Conservation (phyloP, 2,329 filamentous ascomycete genomes). For the Graphilbum fragrans region DNA sequence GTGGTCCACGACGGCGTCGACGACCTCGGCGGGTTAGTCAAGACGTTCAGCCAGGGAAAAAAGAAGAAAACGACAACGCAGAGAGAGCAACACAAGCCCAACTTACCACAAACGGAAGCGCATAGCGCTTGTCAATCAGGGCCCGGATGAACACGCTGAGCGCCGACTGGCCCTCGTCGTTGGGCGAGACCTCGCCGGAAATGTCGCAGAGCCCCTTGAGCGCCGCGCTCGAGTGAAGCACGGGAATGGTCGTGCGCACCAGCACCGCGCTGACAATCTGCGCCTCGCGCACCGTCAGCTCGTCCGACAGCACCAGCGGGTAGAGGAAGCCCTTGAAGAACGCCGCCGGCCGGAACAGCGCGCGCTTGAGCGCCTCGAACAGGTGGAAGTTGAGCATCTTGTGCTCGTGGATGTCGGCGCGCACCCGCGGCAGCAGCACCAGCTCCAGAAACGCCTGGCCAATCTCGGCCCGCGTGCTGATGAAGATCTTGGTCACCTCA, state of each 20-base stretch:
- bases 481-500: conserved; percentile 85
- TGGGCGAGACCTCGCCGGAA: conserved; percentile 75
- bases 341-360: conserved; percentile 82
- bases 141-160: conserved; percentile 94
- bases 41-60: background rate
- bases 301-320: conserved; percentile 70
- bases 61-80: background rate
- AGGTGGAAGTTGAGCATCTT: conserved; percentile 94
- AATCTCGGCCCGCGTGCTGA: conserved; percentile 67
- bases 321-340: conserved; percentile 95
- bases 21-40: conserved; percentile 52
- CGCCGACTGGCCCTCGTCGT: conserved; percentile 76
- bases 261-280: conserved; percentile 84
- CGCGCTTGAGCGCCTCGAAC: conserved; percentile 88
- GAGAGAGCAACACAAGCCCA: background rate
- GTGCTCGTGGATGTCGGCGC: conserved; percentile 84
- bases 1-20: conserved; percentile 92
- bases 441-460: conserved; percentile 79
- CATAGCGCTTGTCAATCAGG: conserved; percentile 93
- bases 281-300: conserved; percentile 86
- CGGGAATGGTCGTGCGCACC: conserved; percentile 72
- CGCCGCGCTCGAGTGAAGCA: conserved; percentile 84
- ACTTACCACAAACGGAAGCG: conserved; percentile 74
- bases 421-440: conserved; percentile 79
- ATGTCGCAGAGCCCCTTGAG: conserved; percentile 90